Conservation (phyloP, 768 basidiomycete species). For the Amyloporia xantha region DNA sequence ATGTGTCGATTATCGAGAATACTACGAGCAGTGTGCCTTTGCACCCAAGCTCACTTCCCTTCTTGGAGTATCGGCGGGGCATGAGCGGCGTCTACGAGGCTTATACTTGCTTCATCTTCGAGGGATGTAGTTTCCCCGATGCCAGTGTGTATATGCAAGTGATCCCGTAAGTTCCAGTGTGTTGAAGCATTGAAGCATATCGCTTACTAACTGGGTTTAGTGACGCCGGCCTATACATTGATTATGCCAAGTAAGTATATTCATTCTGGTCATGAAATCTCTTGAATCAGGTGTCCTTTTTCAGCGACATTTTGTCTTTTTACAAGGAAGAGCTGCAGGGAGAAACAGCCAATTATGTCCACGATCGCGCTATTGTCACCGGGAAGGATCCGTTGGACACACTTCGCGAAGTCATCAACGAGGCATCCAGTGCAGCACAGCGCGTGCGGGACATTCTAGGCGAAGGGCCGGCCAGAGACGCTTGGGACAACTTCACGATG, state of each 20-base stretch:
- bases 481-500: slow-evolving; percentile 4
- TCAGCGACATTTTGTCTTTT: slow-evolving; percentile 14
- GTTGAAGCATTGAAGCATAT: background rate
- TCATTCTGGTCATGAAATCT: too few relatives aligned
- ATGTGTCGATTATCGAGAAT: slow-evolving; percentile 28
- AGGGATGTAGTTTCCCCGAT: slow-evolving; percentile 22
- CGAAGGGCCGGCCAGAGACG: slow-evolving; percentile 4
- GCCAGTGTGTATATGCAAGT: slow-evolving; percentile 30
- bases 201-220: background rate
- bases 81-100: slow-evolving; percentile 29
- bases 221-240: slow-evolving; percentile 1
- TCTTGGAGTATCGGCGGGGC: slow-evolving; percentile 21
- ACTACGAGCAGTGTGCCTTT: slow-evolving; percentile 24
- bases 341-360: slow-evolving; percentile 12
- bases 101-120: slow-evolving; percentile 31
- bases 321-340: slow-evolving; percentile 15
- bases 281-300: background rate
- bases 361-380: slow-evolving; percentile 9
- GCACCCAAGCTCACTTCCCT: slow-evolving; percentile 16
- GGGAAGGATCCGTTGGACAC: background rate
- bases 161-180: slow-evolving; percentile 25
- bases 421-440: slow-evolving; percentile 8
- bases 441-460: slow-evolving; percentile 1
- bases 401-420: slow-evolving; percentile 7
- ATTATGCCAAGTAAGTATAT: slow-evolving; percentile 5